A percentile compares a stretch with the other conserved stretches of the same genome.
Evolutionary conservation across 139 green algal genomes (phyloP).

Genomic region (Pseudopediastrum boryanum): DNA sequence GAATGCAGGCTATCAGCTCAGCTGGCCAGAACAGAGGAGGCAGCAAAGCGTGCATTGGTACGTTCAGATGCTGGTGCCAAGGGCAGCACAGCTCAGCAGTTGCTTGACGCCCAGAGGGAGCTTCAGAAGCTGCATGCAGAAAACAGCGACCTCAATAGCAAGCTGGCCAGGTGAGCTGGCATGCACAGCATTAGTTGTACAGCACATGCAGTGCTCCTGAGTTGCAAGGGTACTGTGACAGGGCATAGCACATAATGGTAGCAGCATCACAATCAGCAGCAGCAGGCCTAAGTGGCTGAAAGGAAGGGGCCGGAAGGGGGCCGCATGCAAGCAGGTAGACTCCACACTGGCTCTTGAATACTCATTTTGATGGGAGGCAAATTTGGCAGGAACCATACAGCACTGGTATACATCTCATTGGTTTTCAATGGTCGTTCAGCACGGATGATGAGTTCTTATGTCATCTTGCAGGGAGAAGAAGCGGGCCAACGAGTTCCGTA

Average conservation of each 20-base stretch:
- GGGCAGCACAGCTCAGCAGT: constrained; percentile 62
- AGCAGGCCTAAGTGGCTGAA: no score
- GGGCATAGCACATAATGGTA: no score
- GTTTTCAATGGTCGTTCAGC: background rate
- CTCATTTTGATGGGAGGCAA: no score
- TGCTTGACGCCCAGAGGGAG: constrained; percentile 68
- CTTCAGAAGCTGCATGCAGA: constrained; percentile 54
- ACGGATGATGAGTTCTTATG: background rate
- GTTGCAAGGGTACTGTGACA: no score
- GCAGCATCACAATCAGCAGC: no score
- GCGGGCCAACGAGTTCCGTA: constrained; percentile 44
- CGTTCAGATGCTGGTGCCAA: constrained; percentile 54
- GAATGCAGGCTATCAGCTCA: constrained; percentile 70
- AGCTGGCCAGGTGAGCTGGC: constrained; percentile 55
- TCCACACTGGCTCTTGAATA: no score
- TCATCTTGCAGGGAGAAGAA: constrained; percentile 53
- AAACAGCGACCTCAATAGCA: constrained; percentile 56
- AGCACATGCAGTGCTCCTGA: no score
- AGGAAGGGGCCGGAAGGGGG: no score
- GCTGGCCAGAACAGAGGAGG: constrained; percentile 78
- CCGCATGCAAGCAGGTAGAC: no score
- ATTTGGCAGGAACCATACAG: no score
- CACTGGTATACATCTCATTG: background rate
- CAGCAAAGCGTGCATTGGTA: constrained; percentile 73
- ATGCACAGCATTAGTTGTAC: background rate